A percentile compares a stretch with the other conserved stretches of the same genome.
Conservation (phyloP, 106 monocot genomes). For the Posidonia australis region DNA sequence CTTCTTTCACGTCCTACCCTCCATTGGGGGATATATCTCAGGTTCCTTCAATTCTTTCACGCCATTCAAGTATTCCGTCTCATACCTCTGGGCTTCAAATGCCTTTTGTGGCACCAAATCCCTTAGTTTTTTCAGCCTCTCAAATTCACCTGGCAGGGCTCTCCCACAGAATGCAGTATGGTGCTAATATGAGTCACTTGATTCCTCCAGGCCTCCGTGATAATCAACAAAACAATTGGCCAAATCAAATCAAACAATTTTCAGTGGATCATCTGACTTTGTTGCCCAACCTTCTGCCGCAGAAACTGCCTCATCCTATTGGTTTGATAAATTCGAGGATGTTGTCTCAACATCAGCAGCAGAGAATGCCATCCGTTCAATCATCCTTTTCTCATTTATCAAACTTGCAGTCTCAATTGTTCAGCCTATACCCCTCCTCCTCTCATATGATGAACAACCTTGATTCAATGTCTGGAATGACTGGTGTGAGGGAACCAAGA, state of each 20-base stretch:
- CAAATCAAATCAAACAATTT: conserved; percentile 25
- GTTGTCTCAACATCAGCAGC: conserved; percentile 43
- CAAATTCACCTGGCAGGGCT: conserved; percentile 34
- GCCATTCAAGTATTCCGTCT: conserved; percentile 7
- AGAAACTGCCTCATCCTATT: conserved; percentile 32
- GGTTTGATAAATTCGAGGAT: conserved; percentile 29
- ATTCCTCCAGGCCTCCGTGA: conserved; percentile 19
- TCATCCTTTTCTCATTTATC: conserved; percentile 18
- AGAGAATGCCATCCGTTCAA: conserved; percentile 24
- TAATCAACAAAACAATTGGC: conserved; percentile 28
- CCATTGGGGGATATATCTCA: conserved; percentile 39
- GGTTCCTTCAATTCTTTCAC: conserved; percentile 21
- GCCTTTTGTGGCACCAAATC: conserved; percentile 12
- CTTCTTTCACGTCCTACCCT: conserved; percentile 45
- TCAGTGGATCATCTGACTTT: conserved; percentile 33
- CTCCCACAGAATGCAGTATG: conserved; percentile 29
- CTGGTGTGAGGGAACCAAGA: conserved; percentile 47
- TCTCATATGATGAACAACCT: conserved; percentile 28
- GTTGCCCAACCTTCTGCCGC: conserved; percentile 27
- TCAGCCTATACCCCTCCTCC: conserved; percentile 11
- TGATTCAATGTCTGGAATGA: conserved; percentile 22
- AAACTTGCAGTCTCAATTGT: conserved; percentile 21
- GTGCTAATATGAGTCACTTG: conserved; percentile 36
- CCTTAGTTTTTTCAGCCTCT: conserved; percentile 28
- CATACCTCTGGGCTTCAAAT: too few species aligned